Evolutionary conservation across 305 asterid species (phyloP), one percentile per base, ranked within the genome.

Genomic region (Nicotiana rustica): DNA sequence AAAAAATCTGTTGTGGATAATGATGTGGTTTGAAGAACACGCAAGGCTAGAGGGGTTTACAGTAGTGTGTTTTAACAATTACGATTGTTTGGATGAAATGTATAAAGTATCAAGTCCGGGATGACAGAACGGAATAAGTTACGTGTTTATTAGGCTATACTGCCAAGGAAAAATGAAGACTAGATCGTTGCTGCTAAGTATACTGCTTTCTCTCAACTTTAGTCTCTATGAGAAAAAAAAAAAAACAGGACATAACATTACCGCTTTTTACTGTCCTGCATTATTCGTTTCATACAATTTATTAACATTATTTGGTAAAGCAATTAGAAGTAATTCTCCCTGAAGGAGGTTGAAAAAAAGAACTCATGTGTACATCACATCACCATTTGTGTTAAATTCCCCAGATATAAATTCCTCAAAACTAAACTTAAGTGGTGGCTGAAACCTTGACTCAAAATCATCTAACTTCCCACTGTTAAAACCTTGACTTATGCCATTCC

Each of bases 351-450:
- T 9, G 13, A 49, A 49, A n/a, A 69, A 1, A 9, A 35, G 49
- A 9, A 69, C 29, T 18, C 6, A 17, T 8, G 17, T 17, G 25
- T 25, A 79, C 62, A 79, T 77, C 3, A 70, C 9, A 76, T 76
- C 10, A 17, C 19, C 15, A 3, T 21, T 15, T 55, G 10, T 35
- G 14, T 76, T 76, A 47, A 76, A 76, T 29, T n/a, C 66, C 21
- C 80, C 10, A 0, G 17, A 55, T 10, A 77, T 17, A 57, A 77
- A n/a, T 61, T 59, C 81, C n/a, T 35, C 81, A 59, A 59, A 59
- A 56, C 33, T 56, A 33, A 69, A 69, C 56, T 69, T 38, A 14
- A 69, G 2, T 38, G 52, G 17, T 70, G 59, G 81, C 31, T 77
- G 81, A 49, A 77, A 31, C 33, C 31, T 31, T 31, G 33, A 31